A percentile compares a stretch with the other conserved stretches of the same genome.
Evolutionary conservation across 208 protist genomes (phyloP).

Genomic region (Strigomonas oncopelti): DNA sequence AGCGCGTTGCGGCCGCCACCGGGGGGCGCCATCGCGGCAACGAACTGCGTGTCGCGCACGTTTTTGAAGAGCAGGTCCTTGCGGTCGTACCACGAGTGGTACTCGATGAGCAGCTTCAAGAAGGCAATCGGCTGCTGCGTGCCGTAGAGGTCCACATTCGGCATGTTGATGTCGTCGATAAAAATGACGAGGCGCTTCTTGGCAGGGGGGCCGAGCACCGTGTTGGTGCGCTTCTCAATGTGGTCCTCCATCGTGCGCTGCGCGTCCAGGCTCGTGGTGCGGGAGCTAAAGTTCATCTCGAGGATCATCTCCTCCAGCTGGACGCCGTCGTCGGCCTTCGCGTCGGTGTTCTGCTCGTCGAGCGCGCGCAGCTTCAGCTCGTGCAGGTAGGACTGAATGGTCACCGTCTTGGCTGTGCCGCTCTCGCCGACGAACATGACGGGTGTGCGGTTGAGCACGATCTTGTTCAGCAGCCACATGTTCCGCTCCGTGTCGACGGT

Average conservation of each 20-base stretch:
- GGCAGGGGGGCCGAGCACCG: conserved; percentile 92
- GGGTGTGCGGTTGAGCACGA: conserved; percentile 88
- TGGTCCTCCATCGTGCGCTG: conserved; percentile 97
- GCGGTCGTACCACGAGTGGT: conserved; percentile 96
- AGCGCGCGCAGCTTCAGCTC: conserved; percentile 67
- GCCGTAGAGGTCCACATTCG: conserved; percentile 96
- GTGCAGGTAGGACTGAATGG: conserved; percentile 93
- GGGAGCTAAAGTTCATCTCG: conserved; percentile 96
- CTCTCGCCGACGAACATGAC: conserved; percentile 96
- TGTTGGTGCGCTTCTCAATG: conserved; percentile 96
- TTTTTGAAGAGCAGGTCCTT: conserved; percentile 96
- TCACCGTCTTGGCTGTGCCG: conserved; percentile 99
- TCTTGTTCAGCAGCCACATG: conserved; percentile 94
- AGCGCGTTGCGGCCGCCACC: conserved; percentile 95
- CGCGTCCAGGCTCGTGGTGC: conserved; percentile 94
- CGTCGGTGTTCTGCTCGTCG: background rate
- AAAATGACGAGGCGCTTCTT: conserved; percentile 97
- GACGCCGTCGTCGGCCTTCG: conserved; percentile 40
- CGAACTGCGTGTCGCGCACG: conserved; percentile 94
- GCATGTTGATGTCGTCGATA: conserved; percentile 99
- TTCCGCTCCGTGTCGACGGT: conserved; percentile 98
- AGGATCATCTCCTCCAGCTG: conserved; percentile 90
- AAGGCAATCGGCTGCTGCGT: conserved; percentile 99
- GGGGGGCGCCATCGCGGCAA: conserved; percentile 96
- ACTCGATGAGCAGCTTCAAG: conserved; percentile 97